Evolutionary conservation across 768 basidiomycete species (phyloP).

Genomic region (Agaricus blazei): DNA sequence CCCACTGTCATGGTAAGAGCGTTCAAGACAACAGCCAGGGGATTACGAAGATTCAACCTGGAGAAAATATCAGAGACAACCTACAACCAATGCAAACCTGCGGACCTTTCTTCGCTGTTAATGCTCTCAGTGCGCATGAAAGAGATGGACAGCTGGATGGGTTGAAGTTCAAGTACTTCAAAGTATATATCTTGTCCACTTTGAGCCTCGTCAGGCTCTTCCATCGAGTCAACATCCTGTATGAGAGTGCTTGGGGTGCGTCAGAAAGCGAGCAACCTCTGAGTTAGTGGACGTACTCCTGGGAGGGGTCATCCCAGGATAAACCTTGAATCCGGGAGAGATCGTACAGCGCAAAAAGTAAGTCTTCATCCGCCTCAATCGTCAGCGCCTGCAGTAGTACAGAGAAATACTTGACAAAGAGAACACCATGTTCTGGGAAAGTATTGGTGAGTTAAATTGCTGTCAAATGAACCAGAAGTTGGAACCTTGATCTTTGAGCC

Average conservation of each 20-base stretch:
- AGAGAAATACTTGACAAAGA: conserved; percentile 98
- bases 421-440: conserved; percentile 83
- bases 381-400: conserved; percentile 91
- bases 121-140: conserved; percentile 97
- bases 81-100: not conserved
- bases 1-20: conserved; percentile 96
- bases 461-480: not conserved
- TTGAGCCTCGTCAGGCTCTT: conserved; percentile 63
- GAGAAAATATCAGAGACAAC: conserved; percentile 1
- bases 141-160: conserved; percentile 86
- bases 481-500: conserved; percentile 89
- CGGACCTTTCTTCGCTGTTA: conserved; percentile 90
- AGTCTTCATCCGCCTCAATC: conserved; percentile 95
- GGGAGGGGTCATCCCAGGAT: conserved; percentile 75
- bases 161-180: conserved; percentile 91
- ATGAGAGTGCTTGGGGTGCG: conserved; percentile 51
- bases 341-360: conserved; percentile 88
- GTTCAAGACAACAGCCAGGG: conserved; percentile 88
- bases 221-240: conserved; percentile 58
- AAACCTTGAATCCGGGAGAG: conserved; percentile 88
- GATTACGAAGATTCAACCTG: conserved; percentile 79
- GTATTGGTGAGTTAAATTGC: not conserved
- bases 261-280: not conserved
- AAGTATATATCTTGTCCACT: conserved; percentile 86
- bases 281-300: conserved; percentile 53